phyloP scores from a whole-genome alignment of 345 rosid species.

The Eutrema yunnanense region DNA sequence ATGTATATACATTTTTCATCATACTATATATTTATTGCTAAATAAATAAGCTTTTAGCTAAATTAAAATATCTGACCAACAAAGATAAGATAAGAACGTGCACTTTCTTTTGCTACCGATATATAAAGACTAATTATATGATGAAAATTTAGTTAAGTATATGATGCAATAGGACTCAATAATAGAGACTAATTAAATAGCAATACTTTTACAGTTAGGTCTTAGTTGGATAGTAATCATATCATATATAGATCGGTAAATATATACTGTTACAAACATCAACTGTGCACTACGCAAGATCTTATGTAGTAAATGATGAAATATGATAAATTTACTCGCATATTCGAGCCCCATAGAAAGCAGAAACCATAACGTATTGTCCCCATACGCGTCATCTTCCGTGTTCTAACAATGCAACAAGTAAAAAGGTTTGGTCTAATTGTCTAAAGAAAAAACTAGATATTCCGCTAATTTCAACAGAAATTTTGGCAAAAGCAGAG shows the following conservation, averaged over 20 bases:
- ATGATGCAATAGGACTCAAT: constrained; percentile 2
- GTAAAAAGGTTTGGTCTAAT: not conserved
- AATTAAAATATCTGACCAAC: too few relatives aligned
- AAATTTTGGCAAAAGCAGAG: not conserved
- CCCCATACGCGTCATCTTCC: not conserved
- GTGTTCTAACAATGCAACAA: not conserved
- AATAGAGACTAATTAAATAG: not conserved
- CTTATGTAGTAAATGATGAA: not conserved
- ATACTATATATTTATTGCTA: too few relatives aligned
- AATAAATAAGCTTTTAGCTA: too few relatives aligned
- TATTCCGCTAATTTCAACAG: not conserved
- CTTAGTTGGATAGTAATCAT: not conserved
- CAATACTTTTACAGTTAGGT: not conserved
- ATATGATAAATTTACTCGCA: not conserved
- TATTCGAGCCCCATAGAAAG: not conserved
- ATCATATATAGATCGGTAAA: not conserved
- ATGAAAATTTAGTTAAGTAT: not conserved
- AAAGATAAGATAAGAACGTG: too few relatives aligned
- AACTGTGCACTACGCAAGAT: not conserved
- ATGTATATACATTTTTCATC: too few relatives aligned
- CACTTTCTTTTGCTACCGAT: too few relatives aligned
- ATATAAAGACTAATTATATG: too few relatives aligned
- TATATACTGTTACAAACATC: not conserved
- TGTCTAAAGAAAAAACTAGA: not conserved
- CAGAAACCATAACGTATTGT: not conserved